Percentiles rank a stretch among this genome's conserved stretches.
phyloP scores from a whole-genome alignment of 345 rosid genomes.

The Conringia planisiliqua region DNA sequence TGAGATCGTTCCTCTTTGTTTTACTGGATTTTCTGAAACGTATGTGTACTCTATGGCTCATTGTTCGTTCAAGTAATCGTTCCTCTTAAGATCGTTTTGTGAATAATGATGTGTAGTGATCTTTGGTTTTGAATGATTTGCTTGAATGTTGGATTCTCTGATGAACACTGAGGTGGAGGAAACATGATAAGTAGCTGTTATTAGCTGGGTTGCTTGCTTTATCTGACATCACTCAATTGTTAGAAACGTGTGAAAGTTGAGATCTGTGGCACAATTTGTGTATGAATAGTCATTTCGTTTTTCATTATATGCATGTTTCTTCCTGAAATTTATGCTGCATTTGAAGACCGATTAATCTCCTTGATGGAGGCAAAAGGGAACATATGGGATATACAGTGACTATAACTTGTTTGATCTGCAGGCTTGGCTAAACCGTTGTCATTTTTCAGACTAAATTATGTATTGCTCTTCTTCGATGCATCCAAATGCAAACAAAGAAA shows the following conservation, averaged over 20 bases:
- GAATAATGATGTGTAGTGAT: not conserved
- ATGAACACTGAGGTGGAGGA: not conserved
- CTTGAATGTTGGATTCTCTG: not conserved
- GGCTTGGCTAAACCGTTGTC: conserved; percentile 15
- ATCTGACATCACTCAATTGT: not conserved
- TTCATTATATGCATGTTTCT: not conserved
- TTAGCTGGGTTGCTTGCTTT: not conserved
- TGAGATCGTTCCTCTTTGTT: not conserved
- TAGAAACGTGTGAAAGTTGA: not conserved
- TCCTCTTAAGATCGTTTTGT: not conserved
- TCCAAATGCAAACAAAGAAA: conserved; percentile 65
- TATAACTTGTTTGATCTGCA: conserved; percentile 9
- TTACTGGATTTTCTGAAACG: not conserved
- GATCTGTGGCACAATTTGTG: not conserved
- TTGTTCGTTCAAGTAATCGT: not conserved
- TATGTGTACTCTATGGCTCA: not conserved
- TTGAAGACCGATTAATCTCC: not conserved
- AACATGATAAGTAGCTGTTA: not conserved
- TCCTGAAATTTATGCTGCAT: conserved; percentile 3
- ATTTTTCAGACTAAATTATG: conserved; percentile 12
- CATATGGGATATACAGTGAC: not conserved
- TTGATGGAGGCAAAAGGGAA: not conserved
- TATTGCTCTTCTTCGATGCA: conserved; percentile 37
- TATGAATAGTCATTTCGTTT: not conserved
- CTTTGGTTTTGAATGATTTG: not conserved